These are phyloP conservation scores for Phytophthora lateralis DNA, from an alignment of 352 stramenopile species.

Conservation along the genomic window DNA sequence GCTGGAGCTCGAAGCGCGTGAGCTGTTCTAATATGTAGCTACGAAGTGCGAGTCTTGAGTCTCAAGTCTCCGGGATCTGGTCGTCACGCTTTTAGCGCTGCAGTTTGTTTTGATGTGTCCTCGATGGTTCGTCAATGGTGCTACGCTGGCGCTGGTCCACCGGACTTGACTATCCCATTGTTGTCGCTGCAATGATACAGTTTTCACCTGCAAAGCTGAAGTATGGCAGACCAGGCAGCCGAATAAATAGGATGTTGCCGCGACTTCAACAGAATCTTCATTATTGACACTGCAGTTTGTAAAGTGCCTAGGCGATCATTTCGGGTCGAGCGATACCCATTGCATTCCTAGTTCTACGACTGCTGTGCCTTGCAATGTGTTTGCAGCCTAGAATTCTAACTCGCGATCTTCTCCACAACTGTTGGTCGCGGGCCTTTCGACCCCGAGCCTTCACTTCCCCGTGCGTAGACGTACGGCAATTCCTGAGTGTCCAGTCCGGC, in stretches of 20 bases:
- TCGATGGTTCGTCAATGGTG: neutral
- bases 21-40: constrained; percentile 67
- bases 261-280: neutral
- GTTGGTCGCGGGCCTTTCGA: too few relatives aligned
- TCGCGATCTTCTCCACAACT: too few relatives aligned
- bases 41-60: neutral
- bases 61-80: neutral
- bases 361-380: too few relatives aligned
- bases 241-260: constrained; percentile 4
- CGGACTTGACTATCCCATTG: constrained; percentile 3
- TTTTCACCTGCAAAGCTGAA: neutral
- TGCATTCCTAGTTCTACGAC: constrained; percentile 13
- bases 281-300: too few relatives aligned
- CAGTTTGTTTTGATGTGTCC: neutral
- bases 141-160: neutral
- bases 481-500: too few relatives aligned
- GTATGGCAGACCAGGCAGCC: constrained; percentile 7
- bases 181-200: neutral
- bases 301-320: too few relatives aligned
- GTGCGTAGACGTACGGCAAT: too few relatives aligned
- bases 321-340: constrained; percentile 18
- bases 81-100: neutral
- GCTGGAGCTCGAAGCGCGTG: constrained; percentile 62
- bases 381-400: too few relatives aligned
- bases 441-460: too few relatives aligned